Conservation (phyloP, 345 rosid genomes). For the Erysimum cheiranthoides region DNA sequence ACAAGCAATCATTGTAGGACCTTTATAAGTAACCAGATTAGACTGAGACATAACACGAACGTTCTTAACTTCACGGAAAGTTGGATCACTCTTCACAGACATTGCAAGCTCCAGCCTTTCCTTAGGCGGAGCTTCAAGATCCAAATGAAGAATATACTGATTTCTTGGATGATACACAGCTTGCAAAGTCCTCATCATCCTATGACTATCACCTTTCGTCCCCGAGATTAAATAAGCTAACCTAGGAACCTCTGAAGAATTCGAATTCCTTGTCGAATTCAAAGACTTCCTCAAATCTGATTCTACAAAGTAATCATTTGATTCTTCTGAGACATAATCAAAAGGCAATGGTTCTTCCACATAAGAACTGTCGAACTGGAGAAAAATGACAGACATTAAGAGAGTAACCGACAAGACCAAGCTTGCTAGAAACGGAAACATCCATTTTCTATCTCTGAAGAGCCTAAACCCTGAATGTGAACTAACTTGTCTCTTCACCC, state of each 20-base stretch:
- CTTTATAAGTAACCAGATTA: constrained; percentile 85
- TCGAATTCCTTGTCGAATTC: constrained; percentile 33
- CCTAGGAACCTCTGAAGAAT: constrained; percentile 53
- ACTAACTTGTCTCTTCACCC: constrained; percentile 22
- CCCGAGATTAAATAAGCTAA: constrained; percentile 85
- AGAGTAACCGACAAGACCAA: constrained; percentile 72
- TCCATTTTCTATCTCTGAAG: constrained; percentile 83
- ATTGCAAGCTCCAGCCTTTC: constrained; percentile 73
- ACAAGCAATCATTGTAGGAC: constrained; percentile 93
- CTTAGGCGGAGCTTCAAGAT: constrained; percentile 74
- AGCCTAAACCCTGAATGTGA: constrained; percentile 58
- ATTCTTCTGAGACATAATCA: constrained; percentile 54
- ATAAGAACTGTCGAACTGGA: constrained; percentile 51
- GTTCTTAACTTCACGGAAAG: constrained; percentile 66
- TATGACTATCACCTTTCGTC: constrained; percentile 73
- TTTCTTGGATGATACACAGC: constrained; percentile 93
- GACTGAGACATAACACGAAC: constrained; percentile 75
- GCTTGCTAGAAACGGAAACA: constrained; percentile 78
- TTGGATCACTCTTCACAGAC: constrained; percentile 59
- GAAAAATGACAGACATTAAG: constrained; percentile 54
- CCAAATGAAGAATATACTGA: constrained; percentile 78
- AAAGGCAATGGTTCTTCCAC: constrained; percentile 56
- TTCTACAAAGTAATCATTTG: constrained; percentile 76
- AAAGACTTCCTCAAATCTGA: constrained; percentile 58
- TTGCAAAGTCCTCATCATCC: constrained; percentile 70